Evolutionary conservation across 2,329 filamentous ascomycete species (phyloP), one percentile per base, ranked within the genome.

Genomic region (Clonostachys chloroleuca): DNA sequence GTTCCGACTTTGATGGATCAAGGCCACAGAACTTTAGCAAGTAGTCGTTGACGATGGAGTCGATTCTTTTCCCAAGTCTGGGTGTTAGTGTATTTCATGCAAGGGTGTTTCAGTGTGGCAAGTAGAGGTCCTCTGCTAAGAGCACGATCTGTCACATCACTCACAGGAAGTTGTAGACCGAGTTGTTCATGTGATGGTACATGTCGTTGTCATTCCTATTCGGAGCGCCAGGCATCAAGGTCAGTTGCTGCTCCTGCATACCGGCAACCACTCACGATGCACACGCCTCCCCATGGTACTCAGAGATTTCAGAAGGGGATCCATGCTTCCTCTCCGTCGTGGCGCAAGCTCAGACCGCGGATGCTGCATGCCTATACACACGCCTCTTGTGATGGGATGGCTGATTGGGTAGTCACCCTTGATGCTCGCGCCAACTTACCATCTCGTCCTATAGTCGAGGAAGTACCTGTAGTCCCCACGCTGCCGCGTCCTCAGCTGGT

Each of bases 181-280:
- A 87, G 62, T 95, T 96, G 70, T 96, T 96, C 75, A 95, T 83
- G 63, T 97, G 92, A 51, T 89, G 79, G 66, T 94, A 96, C 88
- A 95, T 94, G 70, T 96, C 91, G 62, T 95, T 95, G 67, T 96
- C 91, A 64, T 82, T 84, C 89, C 89, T 92, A 48, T 18, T 30
- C 47, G 45, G 33, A 30, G n/a, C 40, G 33, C 33, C 20, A 30
- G 17, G 55, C 43, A 51, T 51, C 45, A 53, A 53, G 40, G 50
- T 50, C 50, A 44, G 45, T 30, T 30, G 24, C 24, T 30, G 24
- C 24, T 30, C 24, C 24, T 30, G 24, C 24, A 10, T 30, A 10
- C 24, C 24, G 24, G 24, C 24, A 30, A 30, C 24, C 24, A 30
- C 24, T 30, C 24, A 30, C 24, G 24, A 30, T 4, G 24, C 24